Base-by-base conservation (phyloP, 768 basidiomycete species). In the Leucocoprinus leucothites region DNA sequence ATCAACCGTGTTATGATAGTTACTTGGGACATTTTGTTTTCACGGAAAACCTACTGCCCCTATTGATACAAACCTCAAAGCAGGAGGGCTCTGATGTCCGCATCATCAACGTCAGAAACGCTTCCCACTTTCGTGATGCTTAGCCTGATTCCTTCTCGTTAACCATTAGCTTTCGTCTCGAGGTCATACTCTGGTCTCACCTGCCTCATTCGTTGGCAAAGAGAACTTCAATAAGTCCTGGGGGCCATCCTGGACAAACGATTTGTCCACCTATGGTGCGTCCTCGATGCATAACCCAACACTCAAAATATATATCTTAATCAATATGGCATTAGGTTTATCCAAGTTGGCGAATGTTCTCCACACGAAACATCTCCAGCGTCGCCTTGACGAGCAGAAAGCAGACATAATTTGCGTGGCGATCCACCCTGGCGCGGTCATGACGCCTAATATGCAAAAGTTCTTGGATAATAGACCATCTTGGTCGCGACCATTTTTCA, bases 21-120 rank as follows among this genome's bases (percentile, higher is more conserved):
- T 73, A 79, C 53, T 69, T 87, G 25, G 75, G 78, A 43, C 80
- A 76, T 0, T 82, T 82, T 50, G 73, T 79, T 16, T 76, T 87
- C 57, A 85, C 82, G 9, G 66, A 72, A 19, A 72, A 74, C 2
- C 72, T 87, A 3, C 70, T 85, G 31, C 81, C 85, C 1, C 63
- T 85, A 2, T 61, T 87, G 43, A 70, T 67, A 38, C 65, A 71
- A 51, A 86, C 86, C 0, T 78, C 82, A 0, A 59, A 69, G 16
- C 65, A 75, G 46, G 66, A 74, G 0, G 68, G 68, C 19, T 73
- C 82, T 0, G 86, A 87, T 57, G 84, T 86, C 44, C 79, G 86
- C 18, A 73, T 88, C 16, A 74, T 86, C 14, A 76, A 80, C 51
- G 85, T 85, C 55, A 35, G 79, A 68, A 19, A 5, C 11, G 31